Evolutionary conservation across 495 filamentous ascomycete genomes (phyloP).

Genomic region (Parachaetomium inaequale): DNA sequence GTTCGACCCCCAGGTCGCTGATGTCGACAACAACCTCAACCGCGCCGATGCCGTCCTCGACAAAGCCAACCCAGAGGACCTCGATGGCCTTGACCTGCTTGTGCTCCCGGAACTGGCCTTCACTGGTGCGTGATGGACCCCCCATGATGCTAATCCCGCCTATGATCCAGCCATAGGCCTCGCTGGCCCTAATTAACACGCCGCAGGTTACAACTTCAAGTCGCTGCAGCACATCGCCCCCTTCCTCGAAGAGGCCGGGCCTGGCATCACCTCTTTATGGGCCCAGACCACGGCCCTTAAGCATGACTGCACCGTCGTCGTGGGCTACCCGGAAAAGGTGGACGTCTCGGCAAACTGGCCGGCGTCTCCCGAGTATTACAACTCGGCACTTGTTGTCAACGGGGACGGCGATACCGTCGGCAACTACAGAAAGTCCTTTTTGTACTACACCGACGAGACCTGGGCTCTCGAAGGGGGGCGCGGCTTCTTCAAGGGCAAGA

Average conservation of each 20-base stretch:
- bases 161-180: not conserved
- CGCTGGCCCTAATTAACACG: not conserved
- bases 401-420: constrained; percentile 64
- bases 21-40: constrained; percentile 71
- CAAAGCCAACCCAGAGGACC: constrained; percentile 44
- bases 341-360: constrained; percentile 47
- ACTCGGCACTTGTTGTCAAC: constrained; percentile 75
- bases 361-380: constrained; percentile 62
- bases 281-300: constrained; percentile 68
- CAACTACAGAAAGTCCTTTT: constrained; percentile 84
- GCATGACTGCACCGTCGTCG: constrained; percentile 73
- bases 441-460: constrained; percentile 66
- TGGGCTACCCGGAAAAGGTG: constrained; percentile 80
- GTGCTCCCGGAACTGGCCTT: constrained; percentile 87
- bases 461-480: constrained; percentile 76
- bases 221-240: constrained; percentile 73
- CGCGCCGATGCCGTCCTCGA: constrained; percentile 69
- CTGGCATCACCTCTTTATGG: constrained; percentile 77
- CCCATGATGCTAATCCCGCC: not conserved
- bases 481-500: constrained; percentile 55
- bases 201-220: constrained; percentile 81
- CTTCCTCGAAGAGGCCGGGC: constrained; percentile 70
- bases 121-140: constrained; percentile 55
- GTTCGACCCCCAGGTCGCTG: constrained; percentile 68
- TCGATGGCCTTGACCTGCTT: constrained; percentile 64